Percentiles rank a stretch among this genome's conserved stretches.
Conservation (phyloP, 2,329 filamentous ascomycete species). For the Diaporthe longicolla region DNA sequence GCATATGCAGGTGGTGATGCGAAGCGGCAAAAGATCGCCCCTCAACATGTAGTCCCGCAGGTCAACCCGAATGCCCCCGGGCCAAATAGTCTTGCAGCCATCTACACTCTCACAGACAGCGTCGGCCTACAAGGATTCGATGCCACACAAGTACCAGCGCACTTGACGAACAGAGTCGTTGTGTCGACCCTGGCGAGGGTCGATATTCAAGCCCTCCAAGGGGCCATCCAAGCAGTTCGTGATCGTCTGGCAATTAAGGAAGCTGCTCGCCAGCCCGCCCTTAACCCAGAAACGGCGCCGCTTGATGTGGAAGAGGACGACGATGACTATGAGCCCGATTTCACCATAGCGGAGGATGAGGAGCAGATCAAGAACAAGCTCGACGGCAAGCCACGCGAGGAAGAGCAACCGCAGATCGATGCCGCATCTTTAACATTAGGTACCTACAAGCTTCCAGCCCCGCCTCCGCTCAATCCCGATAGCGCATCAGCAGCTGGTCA, state of each 20-base stretch:
- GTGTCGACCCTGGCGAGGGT: conserved; percentile 82
- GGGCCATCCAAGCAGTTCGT: conserved; percentile 75
- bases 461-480: conserved; percentile 79
- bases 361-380: conserved; percentile 85
- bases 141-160: conserved; percentile 81
- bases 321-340: conserved; percentile 92
- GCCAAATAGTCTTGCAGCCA: conserved; percentile 82
- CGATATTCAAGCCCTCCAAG: conserved; percentile 76
- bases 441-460: conserved; percentile 84
- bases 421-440: conserved; percentile 75
- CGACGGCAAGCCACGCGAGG: conserved; percentile 75
- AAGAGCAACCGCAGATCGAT: conserved; percentile 59
- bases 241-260: conserved; percentile 63
- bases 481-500: conserved; percentile 82
- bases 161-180: conserved; percentile 85
- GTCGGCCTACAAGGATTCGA: conserved; percentile 83
- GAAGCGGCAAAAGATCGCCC: conserved; percentile 84
- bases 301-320: conserved; percentile 83
- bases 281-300: conserved; percentile 72
- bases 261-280: conserved; percentile 58
- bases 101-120: conserved; percentile 89
- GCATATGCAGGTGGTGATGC: conserved; percentile 77
- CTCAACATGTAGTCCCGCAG: conserved; percentile 60
- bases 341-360: conserved; percentile 80
- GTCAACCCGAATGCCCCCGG: conserved; percentile 82